A percentile compares a stretch with the other conserved stretches of the same genome.
These are phyloP conservation scores for Globisporangium uncinulatum DNA, from an alignment of 352 stramenopile genomes.

Conservation along the genomic window DNA sequence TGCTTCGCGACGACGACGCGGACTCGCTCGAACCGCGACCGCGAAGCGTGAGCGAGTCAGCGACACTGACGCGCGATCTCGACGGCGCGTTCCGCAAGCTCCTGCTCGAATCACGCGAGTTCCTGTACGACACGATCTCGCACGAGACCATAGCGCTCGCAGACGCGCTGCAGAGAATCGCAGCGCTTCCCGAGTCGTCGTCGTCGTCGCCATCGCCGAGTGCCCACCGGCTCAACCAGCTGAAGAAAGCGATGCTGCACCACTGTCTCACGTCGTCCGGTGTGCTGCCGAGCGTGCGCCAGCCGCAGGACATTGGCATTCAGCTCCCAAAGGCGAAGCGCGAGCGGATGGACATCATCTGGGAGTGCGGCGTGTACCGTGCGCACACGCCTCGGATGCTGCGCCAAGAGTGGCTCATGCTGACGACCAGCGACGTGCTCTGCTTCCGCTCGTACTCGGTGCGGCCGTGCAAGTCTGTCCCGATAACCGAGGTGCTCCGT, in stretches of 20 bases:
- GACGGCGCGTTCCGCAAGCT: constrained; percentile 38
- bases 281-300: constrained; percentile 29
- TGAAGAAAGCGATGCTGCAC: constrained; percentile 45
- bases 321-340: constrained; percentile 44
- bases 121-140: constrained; percentile 61
- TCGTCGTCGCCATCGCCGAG: constrained; percentile 11
- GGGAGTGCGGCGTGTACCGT: constrained; percentile 54
- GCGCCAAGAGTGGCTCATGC: constrained; percentile 68
- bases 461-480: constrained; percentile 29
- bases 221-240: constrained; percentile 11
- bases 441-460: constrained; percentile 70
- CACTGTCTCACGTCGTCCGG: constrained; percentile 55
- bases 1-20: constrained; percentile 23
- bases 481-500: constrained; percentile 40
- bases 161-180: constrained; percentile 35
- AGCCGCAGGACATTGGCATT: constrained; percentile 54
- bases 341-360: constrained; percentile 53
- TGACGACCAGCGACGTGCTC: constrained; percentile 47
- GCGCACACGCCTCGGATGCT: constrained; percentile 40
- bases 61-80: constrained; percentile 11
- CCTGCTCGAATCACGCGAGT: constrained; percentile 53
- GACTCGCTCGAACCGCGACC: constrained; percentile 24
- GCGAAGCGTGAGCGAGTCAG: constrained; percentile 15
- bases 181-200: constrained; percentile 7
- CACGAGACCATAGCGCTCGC: constrained; percentile 45